Evolutionary conservation across 164 flowering plant genomes (phyloP).

Genomic region (Houttuynia cordata): DNA sequence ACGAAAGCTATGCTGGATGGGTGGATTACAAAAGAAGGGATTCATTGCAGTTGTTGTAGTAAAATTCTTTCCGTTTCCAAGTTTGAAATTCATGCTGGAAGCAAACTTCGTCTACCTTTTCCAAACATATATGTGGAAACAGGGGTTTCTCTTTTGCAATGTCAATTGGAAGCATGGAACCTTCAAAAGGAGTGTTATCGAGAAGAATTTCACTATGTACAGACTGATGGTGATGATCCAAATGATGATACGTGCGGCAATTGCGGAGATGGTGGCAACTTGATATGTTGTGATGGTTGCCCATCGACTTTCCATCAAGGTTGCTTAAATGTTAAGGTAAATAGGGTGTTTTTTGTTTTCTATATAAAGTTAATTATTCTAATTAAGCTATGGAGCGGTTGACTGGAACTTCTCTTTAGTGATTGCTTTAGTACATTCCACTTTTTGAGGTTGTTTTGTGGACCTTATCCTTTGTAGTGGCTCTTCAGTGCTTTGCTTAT

Average conservation of each 20-base stretch:
- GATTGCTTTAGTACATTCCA: neutral
- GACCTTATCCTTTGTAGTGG: no score
- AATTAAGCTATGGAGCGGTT: neutral
- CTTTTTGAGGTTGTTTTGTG: neutral
- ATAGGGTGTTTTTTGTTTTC: neutral
- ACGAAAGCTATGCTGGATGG: constrained; percentile 67
- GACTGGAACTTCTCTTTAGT: neutral
- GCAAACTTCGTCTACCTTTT: constrained; percentile 73
- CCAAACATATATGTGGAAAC: constrained; percentile 60
- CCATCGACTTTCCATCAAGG: constrained; percentile 91
- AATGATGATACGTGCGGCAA: constrained; percentile 96
- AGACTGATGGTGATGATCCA: constrained; percentile 72
- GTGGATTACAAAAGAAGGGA: constrained; percentile 84
- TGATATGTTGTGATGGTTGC: constrained; percentile 98
- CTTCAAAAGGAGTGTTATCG: constrained; percentile 39
- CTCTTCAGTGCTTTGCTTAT: neutral
- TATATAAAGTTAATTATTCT: neutral
- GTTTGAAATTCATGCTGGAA: constrained; percentile 96
- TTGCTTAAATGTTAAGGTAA: constrained; percentile 81
- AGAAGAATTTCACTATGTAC: constrained; percentile 38
- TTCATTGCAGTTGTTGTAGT: constrained; percentile 92
- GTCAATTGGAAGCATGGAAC: constrained; percentile 90
- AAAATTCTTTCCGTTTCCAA: constrained; percentile 75
- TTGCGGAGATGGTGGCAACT: constrained; percentile 97
- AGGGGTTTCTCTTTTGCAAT: constrained; percentile 70